Evolutionary conservation across 2,329 filamentous ascomycete genomes (phyloP).

Genomic region (Ustilaginoidea virens): DNA sequence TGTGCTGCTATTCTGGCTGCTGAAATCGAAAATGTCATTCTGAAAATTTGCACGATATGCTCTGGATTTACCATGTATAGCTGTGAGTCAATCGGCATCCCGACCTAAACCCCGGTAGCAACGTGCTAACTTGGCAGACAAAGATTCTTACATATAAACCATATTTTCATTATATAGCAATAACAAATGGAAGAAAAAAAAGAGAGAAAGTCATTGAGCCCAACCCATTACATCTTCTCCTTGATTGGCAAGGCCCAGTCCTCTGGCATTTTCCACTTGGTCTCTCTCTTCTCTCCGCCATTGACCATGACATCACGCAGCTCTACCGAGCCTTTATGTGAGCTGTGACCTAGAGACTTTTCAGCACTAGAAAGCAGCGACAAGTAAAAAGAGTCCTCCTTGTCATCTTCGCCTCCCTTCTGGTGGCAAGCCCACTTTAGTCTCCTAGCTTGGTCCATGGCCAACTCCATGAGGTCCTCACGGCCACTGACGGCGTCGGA

Average conservation of each 20-base stretch:
- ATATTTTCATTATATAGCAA: too few species aligned
- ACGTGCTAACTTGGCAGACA: too few species aligned
- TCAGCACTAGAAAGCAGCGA: conserved; percentile 2
- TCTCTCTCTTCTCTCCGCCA: conserved; percentile 3
- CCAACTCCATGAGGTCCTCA: conserved; percentile 2
- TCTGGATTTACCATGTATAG: too few species aligned
- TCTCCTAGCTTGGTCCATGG: conserved; percentile 4
- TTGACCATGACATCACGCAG: background rate
- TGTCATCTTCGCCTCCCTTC: conserved; percentile 2
- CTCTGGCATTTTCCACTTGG: conserved; percentile 3
- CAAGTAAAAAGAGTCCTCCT: conserved; percentile 5
- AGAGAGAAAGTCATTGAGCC: too few species aligned
- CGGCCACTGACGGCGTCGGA: conserved; percentile 1
- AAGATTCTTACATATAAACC: too few species aligned
- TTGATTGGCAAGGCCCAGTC: conserved; percentile 4
- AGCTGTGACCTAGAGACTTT: background rate
- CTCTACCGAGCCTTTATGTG: background rate
- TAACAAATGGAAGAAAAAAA: too few species aligned
- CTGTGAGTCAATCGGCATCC: too few species aligned
- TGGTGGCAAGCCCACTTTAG: conserved; percentile 4
- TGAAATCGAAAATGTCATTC: too few species aligned
- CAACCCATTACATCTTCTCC: background rate
- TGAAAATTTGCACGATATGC: too few species aligned
- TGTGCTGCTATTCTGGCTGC: too few species aligned
- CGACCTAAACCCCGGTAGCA: too few species aligned